Conservation (phyloP, 2,329 filamentous ascomycete species). For the Eutypa lata region DNA sequence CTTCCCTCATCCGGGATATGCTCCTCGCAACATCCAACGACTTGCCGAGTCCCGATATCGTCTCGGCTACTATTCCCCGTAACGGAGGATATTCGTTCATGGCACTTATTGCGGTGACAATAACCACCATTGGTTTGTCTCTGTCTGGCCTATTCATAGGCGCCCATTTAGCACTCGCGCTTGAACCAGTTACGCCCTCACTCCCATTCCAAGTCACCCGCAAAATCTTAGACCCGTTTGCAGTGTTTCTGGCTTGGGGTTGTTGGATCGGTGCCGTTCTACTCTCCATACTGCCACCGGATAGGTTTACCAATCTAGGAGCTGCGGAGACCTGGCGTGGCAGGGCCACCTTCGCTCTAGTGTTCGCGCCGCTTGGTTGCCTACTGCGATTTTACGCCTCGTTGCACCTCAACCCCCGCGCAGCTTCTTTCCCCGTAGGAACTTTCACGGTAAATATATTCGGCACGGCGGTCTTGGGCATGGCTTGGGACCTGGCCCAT, state of each 20-base stretch:
- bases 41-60: constrained; percentile 49
- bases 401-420: constrained; percentile 64
- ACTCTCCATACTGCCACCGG: constrained; percentile 68
- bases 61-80: constrained; percentile 42
- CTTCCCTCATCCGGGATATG: constrained; percentile 74
- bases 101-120: constrained; percentile 72
- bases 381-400: constrained; percentile 72
- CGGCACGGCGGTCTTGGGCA: constrained; percentile 71
- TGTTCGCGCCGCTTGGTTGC: constrained; percentile 81
- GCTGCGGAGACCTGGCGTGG: constrained; percentile 67
- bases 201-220: constrained; percentile 57
- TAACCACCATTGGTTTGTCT: constrained; percentile 69
- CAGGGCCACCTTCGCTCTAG: constrained; percentile 68
- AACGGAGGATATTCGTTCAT: constrained; percentile 79
- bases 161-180: constrained; percentile 66
- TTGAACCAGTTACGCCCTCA: constrained; percentile 57
- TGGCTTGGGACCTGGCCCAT: constrained; percentile 78
- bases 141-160: constrained; percentile 68
- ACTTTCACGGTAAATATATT: constrained; percentile 81
- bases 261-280: constrained; percentile 77
- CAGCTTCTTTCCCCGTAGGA: constrained; percentile 73
- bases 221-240: constrained; percentile 59
- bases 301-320: constrained; percentile 35
- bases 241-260: constrained; percentile 64
- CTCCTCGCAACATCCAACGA: constrained; percentile 80